Conservation (phyloP, 2,329 filamentous ascomycete species). For the Stagonosporopsis vannaccii region DNA sequence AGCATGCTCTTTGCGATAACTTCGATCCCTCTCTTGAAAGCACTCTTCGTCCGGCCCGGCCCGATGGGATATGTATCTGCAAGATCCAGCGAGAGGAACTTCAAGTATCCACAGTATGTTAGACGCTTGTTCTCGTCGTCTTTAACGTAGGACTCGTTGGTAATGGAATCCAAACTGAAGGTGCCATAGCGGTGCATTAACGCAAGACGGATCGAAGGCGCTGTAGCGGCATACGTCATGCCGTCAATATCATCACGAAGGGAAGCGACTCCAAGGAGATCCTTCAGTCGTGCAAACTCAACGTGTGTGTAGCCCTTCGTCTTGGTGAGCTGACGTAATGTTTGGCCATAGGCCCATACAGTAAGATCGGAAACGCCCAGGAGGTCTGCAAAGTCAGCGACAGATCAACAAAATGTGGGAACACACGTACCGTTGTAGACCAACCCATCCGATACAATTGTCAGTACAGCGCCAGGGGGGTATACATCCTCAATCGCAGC, state of each 20-base stretch:
- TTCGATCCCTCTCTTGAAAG: constrained; percentile 34
- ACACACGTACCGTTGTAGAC: constrained; percentile 46
- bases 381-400: constrained; percentile 38
- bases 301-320: constrained; percentile 23
- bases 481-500: constrained; percentile 51
- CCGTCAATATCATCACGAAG: constrained; percentile 19
- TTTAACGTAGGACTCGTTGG: constrained; percentile 18
- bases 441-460: constrained; percentile 53
- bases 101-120: constrained; percentile 31
- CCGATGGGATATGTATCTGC: constrained; percentile 10
- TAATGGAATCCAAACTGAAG: constrained; percentile 17
- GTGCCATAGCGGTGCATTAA: constrained; percentile 26
- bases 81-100: constrained; percentile 27
- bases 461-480: constrained; percentile 47
- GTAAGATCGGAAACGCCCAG: constrained; percentile 52
- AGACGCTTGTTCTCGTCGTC: constrained; percentile 20
- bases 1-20: constrained; percentile 40
- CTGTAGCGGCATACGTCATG: constrained; percentile 25
- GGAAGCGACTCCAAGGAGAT: constrained; percentile 19
- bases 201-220: constrained; percentile 25
- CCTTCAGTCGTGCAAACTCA: constrained; percentile 25
- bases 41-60: constrained; percentile 21
- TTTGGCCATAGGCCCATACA: constrained; percentile 49
- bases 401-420: background rate
- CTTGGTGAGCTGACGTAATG: constrained; percentile 19